phyloP scores from a whole-genome alignment of 768 basidiomycete species.

The Lactarius vividus region DNA sequence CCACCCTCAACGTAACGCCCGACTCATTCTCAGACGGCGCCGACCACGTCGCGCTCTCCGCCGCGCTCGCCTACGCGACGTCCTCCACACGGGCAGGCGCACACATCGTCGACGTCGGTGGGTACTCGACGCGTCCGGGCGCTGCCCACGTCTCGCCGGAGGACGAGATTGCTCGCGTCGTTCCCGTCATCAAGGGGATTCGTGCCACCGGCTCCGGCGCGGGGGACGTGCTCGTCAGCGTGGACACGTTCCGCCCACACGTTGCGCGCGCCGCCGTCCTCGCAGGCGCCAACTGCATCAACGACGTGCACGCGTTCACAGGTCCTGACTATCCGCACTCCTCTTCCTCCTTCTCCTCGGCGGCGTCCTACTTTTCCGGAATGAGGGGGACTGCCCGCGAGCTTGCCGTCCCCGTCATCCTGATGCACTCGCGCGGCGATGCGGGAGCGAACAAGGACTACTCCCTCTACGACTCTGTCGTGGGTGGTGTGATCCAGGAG shows the following conservation, averaged over 20 bases:
- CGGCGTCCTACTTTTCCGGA: slow-evolving; percentile 42
- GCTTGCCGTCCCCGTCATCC: slow-evolving; percentile 71
- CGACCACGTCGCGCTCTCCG: slow-evolving; percentile 46
- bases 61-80: slow-evolving; percentile 53
- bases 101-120: slow-evolving; percentile 87
- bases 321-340: slow-evolving; percentile 51
- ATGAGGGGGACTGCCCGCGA: slow-evolving; percentile 69
- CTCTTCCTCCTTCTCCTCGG: slow-evolving; percentile 34
- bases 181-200: slow-evolving; percentile 65
- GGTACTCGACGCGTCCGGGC: slow-evolving; percentile 87
- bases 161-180: slow-evolving; percentile 72
- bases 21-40: slow-evolving; percentile 96
- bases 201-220: slow-evolving; percentile 35
- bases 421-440: slow-evolving; percentile 95
- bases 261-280: slow-evolving; percentile 73
- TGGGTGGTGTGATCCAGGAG: slow-evolving; percentile 69
- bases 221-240: slow-evolving; percentile 56
- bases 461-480: slow-evolving; percentile 43
- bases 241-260: slow-evolving; percentile 85
- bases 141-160: slow-evolving; percentile 61
- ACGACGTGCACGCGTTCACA: slow-evolving; percentile 84
- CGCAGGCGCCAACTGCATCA: slow-evolving; percentile 90
- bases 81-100: slow-evolving; percentile 56
- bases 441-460: slow-evolving; percentile 74
- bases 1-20: slow-evolving; percentile 88